Percentiles rank a stretch among this genome's conserved stretches.
Conservation (phyloP, 768 basidiomycete genomes). For the Asterophora parasitica region DNA sequence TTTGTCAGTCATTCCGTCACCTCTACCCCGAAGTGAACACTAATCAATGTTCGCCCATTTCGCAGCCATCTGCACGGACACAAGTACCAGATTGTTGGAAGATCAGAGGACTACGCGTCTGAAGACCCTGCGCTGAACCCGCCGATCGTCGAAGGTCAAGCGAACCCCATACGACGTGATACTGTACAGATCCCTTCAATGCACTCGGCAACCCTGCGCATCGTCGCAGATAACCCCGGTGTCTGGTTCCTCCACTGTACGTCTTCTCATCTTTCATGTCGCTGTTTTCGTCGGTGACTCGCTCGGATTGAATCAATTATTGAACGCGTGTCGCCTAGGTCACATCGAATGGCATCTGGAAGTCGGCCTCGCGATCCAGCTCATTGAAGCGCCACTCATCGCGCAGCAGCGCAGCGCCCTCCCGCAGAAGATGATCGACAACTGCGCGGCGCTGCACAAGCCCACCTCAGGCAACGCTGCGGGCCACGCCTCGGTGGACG, state of each 20-base stretch:
- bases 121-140: conserved; percentile 77
- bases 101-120: conserved; percentile 65
- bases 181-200: conserved; percentile 73
- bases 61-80: conserved; percentile 88
- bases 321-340: conserved; percentile 33
- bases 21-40: not conserved
- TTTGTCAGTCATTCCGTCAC: conserved; percentile 63
- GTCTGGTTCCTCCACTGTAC: conserved; percentile 81
- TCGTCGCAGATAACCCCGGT: conserved; percentile 91
- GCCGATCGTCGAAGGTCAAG: conserved; percentile 67
- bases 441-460: conserved; percentile 61
- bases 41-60: not conserved
- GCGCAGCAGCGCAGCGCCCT: conserved; percentile 53
- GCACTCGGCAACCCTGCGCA: conserved; percentile 65
- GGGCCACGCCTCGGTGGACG: conserved; percentile 63
- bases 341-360: conserved; percentile 88
- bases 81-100: conserved; percentile 76
- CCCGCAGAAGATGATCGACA: conserved; percentile 60
- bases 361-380: conserved; percentile 76
- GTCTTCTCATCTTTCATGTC: conserved; percentile 23
- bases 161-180: conserved; percentile 91
- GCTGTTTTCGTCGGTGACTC: not conserved
- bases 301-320: not conserved
- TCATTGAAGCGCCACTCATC: conserved; percentile 76
- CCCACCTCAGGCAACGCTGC: conserved; percentile 82